Percentiles rank a stretch among this genome's conserved stretches.
These are phyloP conservation scores for Dalechampia spathulata DNA, from an alignment of 441 rosid genomes.

Conservation along the genomic window DNA sequence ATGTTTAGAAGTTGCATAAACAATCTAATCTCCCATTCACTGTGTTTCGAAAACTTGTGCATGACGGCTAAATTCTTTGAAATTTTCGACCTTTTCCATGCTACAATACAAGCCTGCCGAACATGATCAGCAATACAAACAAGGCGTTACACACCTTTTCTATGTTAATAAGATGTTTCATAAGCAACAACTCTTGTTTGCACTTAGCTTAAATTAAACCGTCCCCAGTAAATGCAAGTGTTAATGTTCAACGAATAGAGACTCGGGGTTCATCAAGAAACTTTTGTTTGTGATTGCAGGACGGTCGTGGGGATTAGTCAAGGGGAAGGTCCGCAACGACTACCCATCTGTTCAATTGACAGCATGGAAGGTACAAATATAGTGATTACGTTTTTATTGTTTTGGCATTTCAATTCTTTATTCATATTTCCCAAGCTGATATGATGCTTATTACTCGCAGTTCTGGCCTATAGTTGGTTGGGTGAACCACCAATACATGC, in stretches of 20 bases:
- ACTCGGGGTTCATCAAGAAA: not conserved
- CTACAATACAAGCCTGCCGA: no score
- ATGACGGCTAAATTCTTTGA: no score
- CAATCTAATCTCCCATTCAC: no score
- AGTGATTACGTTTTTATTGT: not conserved
- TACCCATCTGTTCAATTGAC: conserved; percentile 62
- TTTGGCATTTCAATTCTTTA: not conserved
- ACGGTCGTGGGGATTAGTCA: conserved; percentile 63
- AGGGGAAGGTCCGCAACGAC: conserved; percentile 51
- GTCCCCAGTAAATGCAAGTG: not conserved
- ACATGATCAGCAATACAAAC: not conserved
- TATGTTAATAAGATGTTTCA: not conserved
- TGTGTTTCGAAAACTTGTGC: no score
- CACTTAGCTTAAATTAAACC: not conserved
- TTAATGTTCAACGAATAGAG: not conserved
- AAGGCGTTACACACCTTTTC: not conserved
- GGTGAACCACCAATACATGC: conserved; percentile 76
- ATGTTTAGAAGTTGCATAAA: no score
- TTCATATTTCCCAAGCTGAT: not conserved
- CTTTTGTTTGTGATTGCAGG: conserved; percentile 33
- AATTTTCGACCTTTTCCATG: no score
- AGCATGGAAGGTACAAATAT: conserved; percentile 70
- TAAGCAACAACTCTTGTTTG: not conserved
- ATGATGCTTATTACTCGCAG: conserved; percentile 36
- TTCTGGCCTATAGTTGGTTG: conserved; percentile 86